These are phyloP conservation scores for Breynia disticha DNA, from an alignment of 441 rosid species.

Conservation along the genomic window DNA sequence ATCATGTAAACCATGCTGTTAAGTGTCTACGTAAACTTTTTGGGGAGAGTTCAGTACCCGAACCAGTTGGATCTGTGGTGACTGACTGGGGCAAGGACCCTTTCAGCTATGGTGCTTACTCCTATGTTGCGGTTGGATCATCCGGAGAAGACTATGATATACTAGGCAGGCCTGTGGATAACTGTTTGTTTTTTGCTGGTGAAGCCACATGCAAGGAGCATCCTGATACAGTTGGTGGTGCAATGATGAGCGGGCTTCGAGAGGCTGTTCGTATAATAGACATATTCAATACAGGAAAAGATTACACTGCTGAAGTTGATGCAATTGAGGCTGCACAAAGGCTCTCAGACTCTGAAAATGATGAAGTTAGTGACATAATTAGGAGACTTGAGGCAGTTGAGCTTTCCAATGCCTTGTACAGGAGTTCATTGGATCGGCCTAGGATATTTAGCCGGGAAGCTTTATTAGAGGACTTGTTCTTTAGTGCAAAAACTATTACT, in stretches of 20 bases:
- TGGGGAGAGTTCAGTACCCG: slow-evolving; percentile 84
- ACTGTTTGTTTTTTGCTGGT: slow-evolving; percentile 96
- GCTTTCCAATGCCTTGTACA: slow-evolving; percentile 66
- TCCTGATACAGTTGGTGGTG: slow-evolving; percentile 99
- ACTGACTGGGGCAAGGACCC: slow-evolving; percentile 99
- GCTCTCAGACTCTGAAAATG: slow-evolving; percentile 69
- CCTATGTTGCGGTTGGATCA: slow-evolving; percentile 96
- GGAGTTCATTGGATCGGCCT: slow-evolving; percentile 60
- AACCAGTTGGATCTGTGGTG: slow-evolving; percentile 94
- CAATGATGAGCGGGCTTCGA: slow-evolving; percentile 97
- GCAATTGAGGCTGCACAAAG: slow-evolving; percentile 77
- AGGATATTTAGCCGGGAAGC: slow-evolving; percentile 63
- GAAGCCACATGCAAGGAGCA: slow-evolving; percentile 99
- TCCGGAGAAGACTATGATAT: slow-evolving; percentile 99
- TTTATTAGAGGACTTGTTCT: slow-evolving; percentile 81
- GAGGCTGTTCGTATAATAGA: slow-evolving; percentile 98
- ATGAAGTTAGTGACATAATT: slow-evolving; percentile 92
- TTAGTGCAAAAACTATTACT: slow-evolving; percentile 73
- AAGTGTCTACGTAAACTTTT: slow-evolving; percentile 91
- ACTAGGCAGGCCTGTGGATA: slow-evolving; percentile 88
- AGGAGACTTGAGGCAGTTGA: slow-evolving; percentile 94
- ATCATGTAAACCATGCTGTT: slow-evolving; percentile 84
- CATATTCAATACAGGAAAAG: slow-evolving; percentile 78
- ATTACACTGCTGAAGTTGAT: slow-evolving; percentile 87
- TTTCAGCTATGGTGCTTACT: slow-evolving; percentile 94